phyloP scores from a whole-genome alignment of 1,284 basidiomycete genomes.

The Inonotus obliquus region DNA sequence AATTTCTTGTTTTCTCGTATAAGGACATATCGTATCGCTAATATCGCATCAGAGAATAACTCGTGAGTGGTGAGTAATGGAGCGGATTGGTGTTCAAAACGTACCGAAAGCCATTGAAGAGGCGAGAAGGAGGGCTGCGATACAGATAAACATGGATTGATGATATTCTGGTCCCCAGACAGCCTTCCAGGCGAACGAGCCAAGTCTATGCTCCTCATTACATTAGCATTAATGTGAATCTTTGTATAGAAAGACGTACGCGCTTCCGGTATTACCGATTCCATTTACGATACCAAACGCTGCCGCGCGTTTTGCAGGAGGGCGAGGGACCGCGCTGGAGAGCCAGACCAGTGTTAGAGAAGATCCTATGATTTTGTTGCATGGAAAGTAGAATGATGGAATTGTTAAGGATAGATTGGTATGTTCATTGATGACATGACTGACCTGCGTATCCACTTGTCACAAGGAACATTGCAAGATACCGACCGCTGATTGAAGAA shows the following conservation, averaged over 20 bases:
- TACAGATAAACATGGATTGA: conserved; percentile 34
- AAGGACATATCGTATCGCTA: conserved; percentile 34
- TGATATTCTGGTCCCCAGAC: conserved; percentile 37
- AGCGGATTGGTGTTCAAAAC: conserved; percentile 9
- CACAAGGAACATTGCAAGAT: conserved; percentile 65
- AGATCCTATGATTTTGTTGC: conserved; percentile 26
- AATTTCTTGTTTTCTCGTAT: conserved; percentile 32
- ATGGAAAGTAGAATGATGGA: neutral
- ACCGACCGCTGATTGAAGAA: conserved; percentile 48
- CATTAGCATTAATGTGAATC: neutral
- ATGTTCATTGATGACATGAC: neutral
- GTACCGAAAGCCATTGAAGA: conserved; percentile 29
- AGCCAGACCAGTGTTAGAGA: conserved; percentile 61
- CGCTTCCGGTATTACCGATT: conserved; percentile 36
- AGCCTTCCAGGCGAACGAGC: conserved; percentile 36
- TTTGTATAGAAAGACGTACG: neutral
- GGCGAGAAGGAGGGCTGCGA: conserved; percentile 28
- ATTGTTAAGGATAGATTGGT: too few species aligned
- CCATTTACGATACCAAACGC: conserved; percentile 42
- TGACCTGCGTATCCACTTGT: conserved; percentile 25
- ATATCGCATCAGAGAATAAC: neutral
- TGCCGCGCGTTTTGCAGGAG: conserved; percentile 52
- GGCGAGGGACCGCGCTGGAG: conserved; percentile 55
- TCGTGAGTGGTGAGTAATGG: neutral
- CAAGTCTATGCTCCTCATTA: conserved; percentile 25